These are phyloP conservation scores for Rutstroemia sp. DNA, from an alignment of 2,329 filamentous ascomycete species.

Conservation along the genomic window DNA sequence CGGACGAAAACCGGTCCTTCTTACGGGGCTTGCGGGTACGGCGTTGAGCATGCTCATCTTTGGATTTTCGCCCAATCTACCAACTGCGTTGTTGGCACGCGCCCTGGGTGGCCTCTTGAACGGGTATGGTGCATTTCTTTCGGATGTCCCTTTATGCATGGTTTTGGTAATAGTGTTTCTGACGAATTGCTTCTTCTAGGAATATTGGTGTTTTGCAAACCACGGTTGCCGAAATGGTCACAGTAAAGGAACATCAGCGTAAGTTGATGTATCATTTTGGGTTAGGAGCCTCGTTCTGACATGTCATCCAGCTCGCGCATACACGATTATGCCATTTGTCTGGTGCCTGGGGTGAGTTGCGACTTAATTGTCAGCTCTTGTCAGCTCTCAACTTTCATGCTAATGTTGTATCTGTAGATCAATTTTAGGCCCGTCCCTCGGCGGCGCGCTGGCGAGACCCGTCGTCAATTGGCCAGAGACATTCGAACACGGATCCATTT, in stretches of 20 bases:
- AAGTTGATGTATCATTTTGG: conserved; percentile 32
- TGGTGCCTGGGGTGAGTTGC: conserved; percentile 79
- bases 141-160: not conserved
- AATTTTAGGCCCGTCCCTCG: conserved; percentile 86
- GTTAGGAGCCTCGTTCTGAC: conserved; percentile 29
- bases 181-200: conserved; percentile 35
- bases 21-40: conserved; percentile 84
- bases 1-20: conserved; percentile 84
- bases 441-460: conserved; percentile 81
- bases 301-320: conserved; percentile 63
- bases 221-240: conserved; percentile 89
- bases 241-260: conserved; percentile 89
- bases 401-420: conserved; percentile 45
- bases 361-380: conserved; percentile 4
- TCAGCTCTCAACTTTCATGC: conserved; percentile 3
- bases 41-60: conserved; percentile 89
- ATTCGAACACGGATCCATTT: conserved; percentile 68
- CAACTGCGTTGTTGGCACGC: conserved; percentile 76
- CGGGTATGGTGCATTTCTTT: conserved; percentile 51
- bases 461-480: conserved; percentile 71
- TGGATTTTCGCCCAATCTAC: conserved; percentile 78
- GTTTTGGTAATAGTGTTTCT: conserved; percentile 6
- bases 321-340: conserved; percentile 95
- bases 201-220: conserved; percentile 96
- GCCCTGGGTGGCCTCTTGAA: conserved; percentile 88